These are phyloP conservation scores for Leishmania major DNA, from an alignment of 208 protist genomes.

Conservation along the genomic window DNA sequence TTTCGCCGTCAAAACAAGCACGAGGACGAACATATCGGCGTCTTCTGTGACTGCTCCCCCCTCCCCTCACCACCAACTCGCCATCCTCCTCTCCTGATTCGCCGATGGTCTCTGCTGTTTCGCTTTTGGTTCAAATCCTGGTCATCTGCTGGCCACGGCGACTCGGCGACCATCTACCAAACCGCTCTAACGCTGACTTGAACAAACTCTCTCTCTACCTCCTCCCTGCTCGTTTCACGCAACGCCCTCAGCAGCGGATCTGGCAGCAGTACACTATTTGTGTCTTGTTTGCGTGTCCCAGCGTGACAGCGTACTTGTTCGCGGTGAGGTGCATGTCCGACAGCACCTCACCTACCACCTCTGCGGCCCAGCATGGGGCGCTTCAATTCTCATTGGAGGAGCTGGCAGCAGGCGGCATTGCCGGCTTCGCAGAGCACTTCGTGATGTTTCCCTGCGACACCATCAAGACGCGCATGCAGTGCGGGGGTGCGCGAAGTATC, in stretches of 20 bases:
- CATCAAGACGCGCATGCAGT: conserved; percentile 92
- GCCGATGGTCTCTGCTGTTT: not conserved
- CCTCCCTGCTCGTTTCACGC: not conserved
- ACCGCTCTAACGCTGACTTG: not conserved
- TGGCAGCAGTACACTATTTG: not conserved
- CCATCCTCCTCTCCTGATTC: no score
- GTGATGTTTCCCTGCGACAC: conserved; percentile 95
- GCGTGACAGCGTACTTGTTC: conserved; percentile 6
- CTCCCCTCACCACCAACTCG: not conserved
- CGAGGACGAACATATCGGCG: no score
- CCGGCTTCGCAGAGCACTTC: conserved; percentile 92
- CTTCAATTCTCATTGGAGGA: conserved; percentile 55
- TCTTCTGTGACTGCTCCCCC: not conserved
- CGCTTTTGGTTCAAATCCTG: no score
- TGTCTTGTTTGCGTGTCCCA: not conserved
- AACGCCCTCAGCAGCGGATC: not conserved
- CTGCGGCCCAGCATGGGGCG: conserved; percentile 16
- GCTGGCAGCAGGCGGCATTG: conserved; percentile 76
- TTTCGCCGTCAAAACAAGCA: not conserved
- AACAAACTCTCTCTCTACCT: not conserved
- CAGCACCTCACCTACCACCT: conserved; percentile 11
- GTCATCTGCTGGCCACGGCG: not conserved
- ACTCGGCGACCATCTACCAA: not conserved
- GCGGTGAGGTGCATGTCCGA: conserved; percentile 14
- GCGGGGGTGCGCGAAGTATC: conserved; percentile 38